Percentiles rank a stretch among this genome's conserved stretches.
These are phyloP conservation scores for Astragalus membranaceus DNA, from an alignment of 306 rosid genomes.

Conservation along the genomic window DNA sequence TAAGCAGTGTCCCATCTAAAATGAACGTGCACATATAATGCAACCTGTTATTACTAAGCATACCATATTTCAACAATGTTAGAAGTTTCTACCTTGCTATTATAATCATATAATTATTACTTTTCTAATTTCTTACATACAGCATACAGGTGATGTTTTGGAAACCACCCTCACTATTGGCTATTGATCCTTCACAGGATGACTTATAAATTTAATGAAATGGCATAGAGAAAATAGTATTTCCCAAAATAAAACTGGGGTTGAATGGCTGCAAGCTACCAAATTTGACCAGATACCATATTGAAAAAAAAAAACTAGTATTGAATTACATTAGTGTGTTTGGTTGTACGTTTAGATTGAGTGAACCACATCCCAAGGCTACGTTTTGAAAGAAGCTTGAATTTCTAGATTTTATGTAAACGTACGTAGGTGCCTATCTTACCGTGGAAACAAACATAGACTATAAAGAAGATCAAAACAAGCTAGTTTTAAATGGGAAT, in stretches of 20 bases:
- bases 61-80: not conserved
- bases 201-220: not conserved
- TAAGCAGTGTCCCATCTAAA: not conserved
- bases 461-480: not conserved
- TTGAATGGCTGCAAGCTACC: not conserved
- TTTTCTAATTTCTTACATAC: too few species aligned
- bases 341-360: too few species aligned
- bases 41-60: not conserved
- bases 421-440: too few species aligned
- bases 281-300: not conserved
- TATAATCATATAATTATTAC: not conserved
- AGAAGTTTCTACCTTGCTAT: not conserved
- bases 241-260: too few species aligned
- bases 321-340: not conserved
- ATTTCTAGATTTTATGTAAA: too few species aligned
- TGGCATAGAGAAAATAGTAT: not conserved
- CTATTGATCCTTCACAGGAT: not conserved
- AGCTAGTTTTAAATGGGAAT: not conserved
- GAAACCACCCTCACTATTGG: not conserved
- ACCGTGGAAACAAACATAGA: too few species aligned
- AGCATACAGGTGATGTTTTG: not conserved
- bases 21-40: not conserved
- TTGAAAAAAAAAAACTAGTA: too few species aligned
- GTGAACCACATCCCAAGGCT: too few species aligned
- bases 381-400: too few species aligned